A percentile compares a stretch with the other conserved stretches of the same genome.
Evolutionary conservation across 1,139 yeast species (phyloP).

Genomic region (Geotrichum reessii): DNA sequence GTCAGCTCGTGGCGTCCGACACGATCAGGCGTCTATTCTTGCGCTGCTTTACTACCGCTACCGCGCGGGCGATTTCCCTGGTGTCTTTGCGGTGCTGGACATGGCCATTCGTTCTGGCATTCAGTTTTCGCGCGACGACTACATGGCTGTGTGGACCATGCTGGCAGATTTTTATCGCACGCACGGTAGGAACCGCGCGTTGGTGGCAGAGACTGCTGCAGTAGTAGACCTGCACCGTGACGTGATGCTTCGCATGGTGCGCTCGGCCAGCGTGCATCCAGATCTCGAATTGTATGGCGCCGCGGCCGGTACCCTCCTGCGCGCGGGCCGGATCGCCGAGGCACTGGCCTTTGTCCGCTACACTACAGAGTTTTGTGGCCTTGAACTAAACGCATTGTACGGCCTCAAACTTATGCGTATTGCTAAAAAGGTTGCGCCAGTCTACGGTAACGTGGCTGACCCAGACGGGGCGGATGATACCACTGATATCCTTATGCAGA

Average conservation of each 20-base stretch:
- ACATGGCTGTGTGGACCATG: slow-evolving; percentile 26
- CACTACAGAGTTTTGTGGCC: background rate
- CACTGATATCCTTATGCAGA: background rate
- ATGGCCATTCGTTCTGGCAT: slow-evolving; percentile 5
- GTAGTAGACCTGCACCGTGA: background rate
- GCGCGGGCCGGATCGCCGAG: slow-evolving; percentile 23
- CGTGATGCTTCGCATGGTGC: slow-evolving; percentile 10
- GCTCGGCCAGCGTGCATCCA: slow-evolving; percentile 21
- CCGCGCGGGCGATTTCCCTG: slow-evolving; percentile 22
- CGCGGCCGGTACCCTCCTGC: slow-evolving; percentile 26
- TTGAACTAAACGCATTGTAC: background rate
- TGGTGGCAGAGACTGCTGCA: background rate
- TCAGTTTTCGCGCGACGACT: slow-evolving; percentile 22
- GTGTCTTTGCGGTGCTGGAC: slow-evolving; percentile 21
- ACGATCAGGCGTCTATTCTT: slow-evolving; percentile 22
- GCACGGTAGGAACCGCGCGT: background rate
- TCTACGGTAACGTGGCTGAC: background rate
- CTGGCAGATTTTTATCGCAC: slow-evolving; percentile 26
- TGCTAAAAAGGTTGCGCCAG: background rate
- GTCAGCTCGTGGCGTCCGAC: slow-evolving; percentile 18
- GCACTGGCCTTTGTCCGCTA: slow-evolving; percentile 22
- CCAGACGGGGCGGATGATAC: background rate
- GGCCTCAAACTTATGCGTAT: background rate
- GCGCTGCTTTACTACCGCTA: slow-evolving; percentile 25
- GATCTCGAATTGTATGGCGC: slow-evolving; percentile 26